Base-by-base conservation (phyloP, 2,329 filamentous ascomycete species). In the Zalaria obscura region DNA sequence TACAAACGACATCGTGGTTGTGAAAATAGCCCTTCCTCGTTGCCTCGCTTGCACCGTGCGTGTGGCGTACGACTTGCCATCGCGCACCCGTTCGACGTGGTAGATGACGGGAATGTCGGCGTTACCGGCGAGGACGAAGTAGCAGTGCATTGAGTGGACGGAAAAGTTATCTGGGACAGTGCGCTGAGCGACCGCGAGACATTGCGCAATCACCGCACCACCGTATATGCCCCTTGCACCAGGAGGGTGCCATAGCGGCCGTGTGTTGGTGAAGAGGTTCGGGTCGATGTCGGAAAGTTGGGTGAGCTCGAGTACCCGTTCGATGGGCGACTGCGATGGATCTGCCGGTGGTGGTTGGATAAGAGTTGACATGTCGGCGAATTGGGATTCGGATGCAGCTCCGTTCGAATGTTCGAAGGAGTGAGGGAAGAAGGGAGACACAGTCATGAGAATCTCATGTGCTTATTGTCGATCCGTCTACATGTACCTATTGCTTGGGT, bases 91-190 rank as follows among this genome's bases (percentile, higher is more conserved):
- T 67, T 96, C 91, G 37, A 98, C 91, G 58, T 95, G 85, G 67
- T 94, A 96, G 47, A 95, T 72, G 50, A 96, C 83, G 28, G 91
- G 89, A 11, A 91, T 80, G 45, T 82, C 76, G 8, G 77, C 72
- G 55, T 89, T 83, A 27, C 91, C 91, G 4, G 89, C 88, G 2
- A 96, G 78, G 29, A 98, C 79, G 62, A 98, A 98, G 69, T 96
- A 98, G 74, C 91, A 96, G 72, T 98, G 91, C 83, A 93, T 95
- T 57, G 82, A 89, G 69, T 98, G 91, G 39, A 91, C 78, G 45
- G 79, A 75, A 63, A 94, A 95, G 57, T 83, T 71, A 26, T 69
- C 60, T 0, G 82, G 80, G 2, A 98, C 84, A 5, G 91, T 98
- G 56, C 78, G 76, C 61, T 94, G 87, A 25, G 86, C 91, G 2